A percentile compares a stretch with the other conserved stretches of the same genome.
These are phyloP conservation scores for Coemansia brasiliensis DNA, from an alignment of 192 early-diverging fungal genomes.

Conservation along the genomic window DNA sequence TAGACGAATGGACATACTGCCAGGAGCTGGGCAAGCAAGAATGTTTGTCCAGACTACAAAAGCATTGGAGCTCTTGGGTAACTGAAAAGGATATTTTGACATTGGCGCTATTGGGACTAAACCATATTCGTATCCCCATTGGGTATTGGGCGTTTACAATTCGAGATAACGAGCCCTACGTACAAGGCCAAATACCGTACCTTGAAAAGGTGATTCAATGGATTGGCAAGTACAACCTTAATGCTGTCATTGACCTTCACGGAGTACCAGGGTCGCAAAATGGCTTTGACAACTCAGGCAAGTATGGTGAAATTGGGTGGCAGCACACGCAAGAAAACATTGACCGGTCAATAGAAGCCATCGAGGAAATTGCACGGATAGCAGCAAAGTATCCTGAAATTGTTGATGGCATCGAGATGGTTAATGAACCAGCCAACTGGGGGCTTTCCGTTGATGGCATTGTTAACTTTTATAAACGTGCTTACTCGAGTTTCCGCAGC, in stretches of 20 bases:
- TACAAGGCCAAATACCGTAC: conserved; percentile 48
- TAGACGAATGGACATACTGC: conserved; percentile 63
- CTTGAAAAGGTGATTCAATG: conserved; percentile 40
- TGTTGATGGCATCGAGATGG: conserved; percentile 45
- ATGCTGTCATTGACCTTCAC: conserved; percentile 61
- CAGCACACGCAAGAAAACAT: conserved; percentile 53
- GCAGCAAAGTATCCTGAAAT: conserved; percentile 34
- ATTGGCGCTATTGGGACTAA: conserved; percentile 49
- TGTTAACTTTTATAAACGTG: conserved; percentile 41
- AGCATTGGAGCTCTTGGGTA: conserved; percentile 60
- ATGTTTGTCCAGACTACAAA: conserved; percentile 23
- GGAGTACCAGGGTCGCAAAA: conserved; percentile 65
- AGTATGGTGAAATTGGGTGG: conserved; percentile 52
- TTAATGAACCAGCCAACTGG: conserved; percentile 58
- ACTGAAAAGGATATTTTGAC: conserved; percentile 57
- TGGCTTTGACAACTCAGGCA: conserved; percentile 62
- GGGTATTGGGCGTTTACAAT: conserved; percentile 63
- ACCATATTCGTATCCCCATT: conserved; percentile 62
- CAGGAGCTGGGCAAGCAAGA: conserved; percentile 46
- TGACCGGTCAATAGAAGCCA: conserved; percentile 56
- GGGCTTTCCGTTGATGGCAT: conserved; percentile 35
- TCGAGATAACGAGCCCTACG: conserved; percentile 57
- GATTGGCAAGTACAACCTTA: conserved; percentile 51
- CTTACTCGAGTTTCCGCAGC: conserved; percentile 39
- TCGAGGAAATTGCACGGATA: conserved; percentile 53